Percentiles rank a stretch among this genome's conserved stretches.
Evolutionary conservation across 1,284 basidiomycete species (phyloP).

Genomic region (Pascua sp.): DNA sequence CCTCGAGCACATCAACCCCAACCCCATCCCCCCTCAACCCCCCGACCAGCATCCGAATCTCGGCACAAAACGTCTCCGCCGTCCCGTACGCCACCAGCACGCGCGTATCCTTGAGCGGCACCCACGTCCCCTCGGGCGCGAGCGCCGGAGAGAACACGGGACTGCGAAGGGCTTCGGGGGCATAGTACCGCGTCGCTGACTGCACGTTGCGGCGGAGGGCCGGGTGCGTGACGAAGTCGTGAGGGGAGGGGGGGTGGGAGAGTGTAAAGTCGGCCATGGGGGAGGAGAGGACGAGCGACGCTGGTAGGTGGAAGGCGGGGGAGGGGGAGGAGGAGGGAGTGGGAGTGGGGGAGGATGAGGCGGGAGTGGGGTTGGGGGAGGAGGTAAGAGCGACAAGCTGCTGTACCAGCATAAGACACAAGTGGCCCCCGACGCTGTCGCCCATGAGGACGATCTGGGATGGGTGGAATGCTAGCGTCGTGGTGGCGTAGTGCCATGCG

Average conservation of each 20-base stretch:
- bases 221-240: constrained; percentile 14
- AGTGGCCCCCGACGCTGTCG: constrained; percentile 20
- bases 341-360: too few relatives aligned
- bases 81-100: constrained; percentile 37
- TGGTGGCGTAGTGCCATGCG: constrained; percentile 14
- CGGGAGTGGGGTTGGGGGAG: constrained; percentile 40
- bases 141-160: constrained; percentile 26
- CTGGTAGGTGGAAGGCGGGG: constrained; percentile 25
- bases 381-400: constrained; percentile 9
- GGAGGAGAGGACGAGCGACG: constrained; percentile 55
- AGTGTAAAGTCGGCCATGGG: constrained; percentile 57
- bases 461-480: constrained; percentile 10
- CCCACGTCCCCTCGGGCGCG: constrained; percentile 16
- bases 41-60: constrained; percentile 25
- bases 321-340: too few relatives aligned
- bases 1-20: constrained; percentile 15
- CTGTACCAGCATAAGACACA: constrained; percentile 12
- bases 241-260: constrained; percentile 15
- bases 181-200: constrained; percentile 20
- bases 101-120: constrained; percentile 17
- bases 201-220: constrained; percentile 6
- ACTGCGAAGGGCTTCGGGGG: background rate
- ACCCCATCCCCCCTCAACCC: constrained; percentile 35
- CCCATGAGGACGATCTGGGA: constrained; percentile 12
- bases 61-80: constrained; percentile 34